These are phyloP conservation scores for Fusarium newnesense DNA, from an alignment of 2,329 filamentous ascomycete species.

Conservation along the genomic window DNA sequence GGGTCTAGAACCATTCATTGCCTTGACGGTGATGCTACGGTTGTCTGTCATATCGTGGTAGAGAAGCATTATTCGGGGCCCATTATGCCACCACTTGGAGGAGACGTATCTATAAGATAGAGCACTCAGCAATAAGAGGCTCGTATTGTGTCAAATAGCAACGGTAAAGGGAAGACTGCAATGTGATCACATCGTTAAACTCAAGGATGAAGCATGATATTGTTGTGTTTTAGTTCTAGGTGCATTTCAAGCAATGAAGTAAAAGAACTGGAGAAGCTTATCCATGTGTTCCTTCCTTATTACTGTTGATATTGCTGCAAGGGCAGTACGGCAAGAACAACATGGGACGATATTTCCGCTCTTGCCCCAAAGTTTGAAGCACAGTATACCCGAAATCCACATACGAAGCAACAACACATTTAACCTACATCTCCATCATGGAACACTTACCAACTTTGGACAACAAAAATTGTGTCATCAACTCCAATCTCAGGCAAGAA, in stretches of 20 bases:
- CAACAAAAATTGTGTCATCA: neutral
- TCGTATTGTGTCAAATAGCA: neutral
- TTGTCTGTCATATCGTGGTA: constrained; percentile 16
- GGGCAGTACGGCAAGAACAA: constrained; percentile 8
- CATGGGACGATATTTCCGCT: constrained; percentile 15
- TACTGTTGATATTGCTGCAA: constrained; percentile 5
- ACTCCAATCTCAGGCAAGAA: constrained; percentile 11
- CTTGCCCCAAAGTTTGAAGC: constrained; percentile 1
- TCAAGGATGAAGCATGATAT: constrained; percentile 9
- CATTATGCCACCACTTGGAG: constrained; percentile 17
- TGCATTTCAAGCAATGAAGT: neutral
- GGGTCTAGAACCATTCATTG: constrained; percentile 18
- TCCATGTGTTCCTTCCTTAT: constrained; percentile 4
- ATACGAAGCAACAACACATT: constrained; percentile 13
- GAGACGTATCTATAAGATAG: neutral
- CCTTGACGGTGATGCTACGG: neutral
- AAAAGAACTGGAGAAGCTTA: neutral
- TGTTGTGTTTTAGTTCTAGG: constrained; percentile 3
- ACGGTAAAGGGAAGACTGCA: neutral
- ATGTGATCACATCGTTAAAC: neutral
- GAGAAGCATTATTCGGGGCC: constrained; percentile 2
- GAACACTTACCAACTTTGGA: neutral
- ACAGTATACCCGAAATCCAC: constrained; percentile 6
- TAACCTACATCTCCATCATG: constrained; percentile 12
- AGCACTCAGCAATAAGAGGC: neutral